Percentiles rank a stretch among this genome's conserved stretches.
Conservation (phyloP, 2,329 filamentous ascomycete species). For the Stagonosporopsis cucurbitacearum region DNA sequence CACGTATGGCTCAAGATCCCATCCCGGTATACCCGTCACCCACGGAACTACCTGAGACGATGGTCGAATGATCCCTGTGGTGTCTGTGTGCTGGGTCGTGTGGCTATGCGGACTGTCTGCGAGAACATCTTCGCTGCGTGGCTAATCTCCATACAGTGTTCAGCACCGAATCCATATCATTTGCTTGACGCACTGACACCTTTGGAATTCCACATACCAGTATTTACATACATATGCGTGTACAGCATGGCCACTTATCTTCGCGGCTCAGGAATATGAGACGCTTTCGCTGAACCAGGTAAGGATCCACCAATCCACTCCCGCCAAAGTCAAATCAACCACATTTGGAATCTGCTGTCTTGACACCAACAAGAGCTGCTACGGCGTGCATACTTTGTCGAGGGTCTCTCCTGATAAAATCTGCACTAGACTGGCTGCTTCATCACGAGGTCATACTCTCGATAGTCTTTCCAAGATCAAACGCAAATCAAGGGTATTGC, state of each 20-base stretch:
- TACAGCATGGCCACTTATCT: background rate
- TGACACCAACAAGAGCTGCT: background rate
- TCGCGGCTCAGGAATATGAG: background rate
- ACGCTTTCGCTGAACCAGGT: background rate
- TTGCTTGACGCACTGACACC: background rate
- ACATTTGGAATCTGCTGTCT: background rate
- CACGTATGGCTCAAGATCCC: background rate
- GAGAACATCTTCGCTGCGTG: constrained; percentile 2
- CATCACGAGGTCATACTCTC: background rate
- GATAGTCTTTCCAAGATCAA: background rate
- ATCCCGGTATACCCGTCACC: background rate
- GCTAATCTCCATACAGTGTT: constrained; percentile 9
- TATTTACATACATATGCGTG: background rate
- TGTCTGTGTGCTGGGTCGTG: constrained; percentile 1
- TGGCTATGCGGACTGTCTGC: constrained; percentile 9
- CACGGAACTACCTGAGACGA: background rate
- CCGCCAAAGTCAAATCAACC: background rate
- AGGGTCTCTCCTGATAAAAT: background rate
- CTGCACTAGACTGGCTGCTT: background rate
- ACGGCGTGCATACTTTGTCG: background rate
- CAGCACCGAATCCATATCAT: constrained; percentile 4
- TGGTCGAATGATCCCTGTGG: constrained; percentile 1
- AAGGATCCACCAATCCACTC: background rate
- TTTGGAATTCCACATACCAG: background rate
- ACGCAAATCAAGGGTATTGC: background rate